Conservation (phyloP, 306 rosid genomes). For the Carpinus fangiana region DNA sequence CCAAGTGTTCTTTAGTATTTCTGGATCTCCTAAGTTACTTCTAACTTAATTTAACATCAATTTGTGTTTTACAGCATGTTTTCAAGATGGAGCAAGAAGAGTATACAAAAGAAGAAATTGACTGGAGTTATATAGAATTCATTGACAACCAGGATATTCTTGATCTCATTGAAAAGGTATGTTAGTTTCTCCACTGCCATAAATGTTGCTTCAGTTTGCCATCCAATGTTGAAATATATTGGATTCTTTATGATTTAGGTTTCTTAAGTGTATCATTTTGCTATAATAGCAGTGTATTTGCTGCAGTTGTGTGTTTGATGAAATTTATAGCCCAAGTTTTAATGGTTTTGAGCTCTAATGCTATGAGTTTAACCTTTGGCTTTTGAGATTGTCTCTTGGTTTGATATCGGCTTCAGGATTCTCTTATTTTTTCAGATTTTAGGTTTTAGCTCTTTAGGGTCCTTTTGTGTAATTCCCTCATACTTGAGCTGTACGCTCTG, state of each 20-base stretch:
- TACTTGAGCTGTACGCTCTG: not conserved
- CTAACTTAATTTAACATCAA: slow-evolving; percentile 18
- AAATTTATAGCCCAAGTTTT: not conserved
- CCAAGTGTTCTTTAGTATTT: slow-evolving; percentile 24
- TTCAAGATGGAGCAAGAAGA: slow-evolving; percentile 99
- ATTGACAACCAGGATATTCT: slow-evolving; percentile 93
- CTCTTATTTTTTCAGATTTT: not conserved
- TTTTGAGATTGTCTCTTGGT: not conserved
- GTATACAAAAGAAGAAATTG: slow-evolving; percentile 86
- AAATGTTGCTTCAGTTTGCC: slow-evolving; percentile 18
- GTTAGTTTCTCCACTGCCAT: slow-evolving; percentile 30
- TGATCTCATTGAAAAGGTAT: slow-evolving; percentile 92
- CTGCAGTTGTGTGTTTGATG: not conserved
- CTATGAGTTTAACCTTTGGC: not conserved
- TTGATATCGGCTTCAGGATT: not conserved
- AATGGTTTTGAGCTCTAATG: slow-evolving; percentile 1
- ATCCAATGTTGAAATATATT: slow-evolving; percentile 20
- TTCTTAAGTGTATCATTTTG: not conserved
- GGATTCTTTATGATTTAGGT: not conserved
- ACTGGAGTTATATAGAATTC: slow-evolving; percentile 97
- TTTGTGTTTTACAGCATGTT: slow-evolving; percentile 67
- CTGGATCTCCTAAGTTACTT: slow-evolving; percentile 17
- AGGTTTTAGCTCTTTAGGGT: not conserved
- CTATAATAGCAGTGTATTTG: not conserved
- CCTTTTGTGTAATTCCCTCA: not conserved